Base-by-base conservation (phyloP, 2,329 filamentous ascomycete species). In the Ceratocystis smalleyi region DNA sequence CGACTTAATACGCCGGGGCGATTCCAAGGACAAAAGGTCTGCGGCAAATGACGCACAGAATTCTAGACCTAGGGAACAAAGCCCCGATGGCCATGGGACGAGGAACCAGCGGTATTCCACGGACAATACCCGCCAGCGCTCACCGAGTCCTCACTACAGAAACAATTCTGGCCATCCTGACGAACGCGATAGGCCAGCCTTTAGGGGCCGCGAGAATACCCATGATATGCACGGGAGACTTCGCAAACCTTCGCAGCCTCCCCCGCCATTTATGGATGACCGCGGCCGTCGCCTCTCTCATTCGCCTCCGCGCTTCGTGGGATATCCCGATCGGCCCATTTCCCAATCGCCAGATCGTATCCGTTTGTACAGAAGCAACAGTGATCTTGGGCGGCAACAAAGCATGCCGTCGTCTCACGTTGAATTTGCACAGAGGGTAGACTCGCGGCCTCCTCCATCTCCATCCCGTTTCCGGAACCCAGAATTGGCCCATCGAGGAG, bases 321-420 rank as follows among this genome's bases (percentile, higher is more conserved):
- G 49, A n/a, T 59, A 35, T 30, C 63, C 54, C 6, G 17, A 64
- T n/a, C 45, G 63, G 32, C 57, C 63, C 3, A 51, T 64, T 43
- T 66, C 62, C 22, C 62, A 57, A 10, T 59, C 32, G 2, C 65
- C 62, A 30, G 54, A 57, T 7, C 54, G 54, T 4, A 57, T 57
- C 30, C 54, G 54, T 17, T n/a, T 32, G 27, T 57, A 57, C 4
- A 8, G 32, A 19, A 35, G 30, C 17, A 57, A 57, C 54, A n/a
- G 27, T 2, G 54, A 35, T 24, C 24, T 57, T 57, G 30, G 15
- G 10, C 24, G 27, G 12, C 54, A 35, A n/a, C 54, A 30, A 17
- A 32, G 27, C n/a, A 27, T 27, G 17, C 27, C 54, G 5, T 24
- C 54, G 7, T 57, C 54, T 24, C 24, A 35, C 22, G 54, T 30